These are phyloP conservation scores for Pichia sp. DNA, from an alignment of 1,139 yeast species.

Conservation along the genomic window DNA sequence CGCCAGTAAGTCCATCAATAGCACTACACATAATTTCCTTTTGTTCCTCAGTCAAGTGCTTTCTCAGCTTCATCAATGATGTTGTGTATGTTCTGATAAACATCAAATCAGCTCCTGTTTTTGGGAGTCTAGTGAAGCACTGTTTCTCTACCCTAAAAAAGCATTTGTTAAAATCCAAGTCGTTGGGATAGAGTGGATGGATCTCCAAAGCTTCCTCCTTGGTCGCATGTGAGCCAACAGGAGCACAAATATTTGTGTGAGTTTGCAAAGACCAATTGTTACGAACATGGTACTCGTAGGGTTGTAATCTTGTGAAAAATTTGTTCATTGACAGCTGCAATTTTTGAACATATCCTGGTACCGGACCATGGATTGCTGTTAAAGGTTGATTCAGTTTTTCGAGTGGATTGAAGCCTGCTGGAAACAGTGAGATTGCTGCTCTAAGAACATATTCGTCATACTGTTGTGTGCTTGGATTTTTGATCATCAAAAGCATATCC, in stretches of 20 bases:
- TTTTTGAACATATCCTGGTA: conserved; percentile 55
- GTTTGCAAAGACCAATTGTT: conserved; percentile 62
- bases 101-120: conserved; percentile 51
- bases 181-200: conserved; percentile 38
- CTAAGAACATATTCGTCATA: conserved; percentile 55
- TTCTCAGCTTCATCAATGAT: conserved; percentile 51
- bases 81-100: conserved; percentile 63
- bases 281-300: conserved; percentile 54
- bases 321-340: conserved; percentile 59
- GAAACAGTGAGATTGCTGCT: conserved; percentile 65
- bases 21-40: conserved; percentile 50
- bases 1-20: conserved; percentile 29
- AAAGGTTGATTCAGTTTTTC: conserved; percentile 52
- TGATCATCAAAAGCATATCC: conserved; percentile 57
- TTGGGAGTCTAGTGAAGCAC: conserved; percentile 54
- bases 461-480: conserved; percentile 44
- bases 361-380: conserved; percentile 55
- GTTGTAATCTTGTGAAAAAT: conserved; percentile 48
- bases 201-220: conserved; percentile 24
- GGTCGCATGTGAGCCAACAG: conserved; percentile 34
- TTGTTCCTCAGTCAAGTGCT: conserved; percentile 40
- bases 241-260: conserved; percentile 48
- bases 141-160: conserved; percentile 64
- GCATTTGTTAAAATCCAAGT: conserved; percentile 52
- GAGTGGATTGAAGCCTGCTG: conserved; percentile 70